phyloP scores from a whole-genome alignment of 257 asterid species.

The Gentiana straminea region DNA sequence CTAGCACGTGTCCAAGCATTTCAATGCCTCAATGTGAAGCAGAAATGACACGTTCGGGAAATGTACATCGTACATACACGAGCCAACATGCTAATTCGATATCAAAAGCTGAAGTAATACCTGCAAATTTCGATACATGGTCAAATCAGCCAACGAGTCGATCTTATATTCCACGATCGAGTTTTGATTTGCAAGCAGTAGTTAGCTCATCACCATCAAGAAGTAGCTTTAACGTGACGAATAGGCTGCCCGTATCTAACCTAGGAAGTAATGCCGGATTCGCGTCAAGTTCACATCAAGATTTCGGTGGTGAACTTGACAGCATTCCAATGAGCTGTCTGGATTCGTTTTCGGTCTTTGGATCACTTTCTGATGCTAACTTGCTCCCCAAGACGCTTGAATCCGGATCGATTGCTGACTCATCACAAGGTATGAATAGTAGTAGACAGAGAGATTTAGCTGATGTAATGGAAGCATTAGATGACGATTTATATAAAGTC shows the following conservation, averaged over 20 bases:
- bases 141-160: slow-evolving; percentile 28
- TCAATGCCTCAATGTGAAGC: slow-evolving; percentile 10
- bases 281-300: slow-evolving; percentile 14
- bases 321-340: slow-evolving; percentile 14
- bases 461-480: slow-evolving; percentile 16
- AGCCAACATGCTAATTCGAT: slow-evolving; percentile 25
- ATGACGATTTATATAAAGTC: slow-evolving; percentile 24
- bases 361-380: slow-evolving; percentile 17
- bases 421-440: slow-evolving; percentile 20
- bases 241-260: slow-evolving; percentile 16
- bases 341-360: slow-evolving; percentile 12
- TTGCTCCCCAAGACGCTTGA: slow-evolving; percentile 12
- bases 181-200: slow-evolving; percentile 16
- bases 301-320: slow-evolving; percentile 13
- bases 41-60: slow-evolving; percentile 12
- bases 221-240: slow-evolving; percentile 17
- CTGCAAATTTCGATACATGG: slow-evolving; percentile 47
- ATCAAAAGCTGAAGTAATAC: slow-evolving; percentile 48
- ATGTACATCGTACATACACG: slow-evolving; percentile 13
- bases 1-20: slow-evolving; percentile 8
- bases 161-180: slow-evolving; percentile 14
- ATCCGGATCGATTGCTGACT: slow-evolving; percentile 15
- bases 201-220: slow-evolving; percentile 17
- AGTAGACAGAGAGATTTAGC: slow-evolving; percentile 13
- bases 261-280: slow-evolving; percentile 16